Percentiles rank a stretch among this genome's conserved stretches.
Evolutionary conservation across 352 stramenopile species (phyloP).

Genomic region (Saprolegnia parasitica): DNA sequence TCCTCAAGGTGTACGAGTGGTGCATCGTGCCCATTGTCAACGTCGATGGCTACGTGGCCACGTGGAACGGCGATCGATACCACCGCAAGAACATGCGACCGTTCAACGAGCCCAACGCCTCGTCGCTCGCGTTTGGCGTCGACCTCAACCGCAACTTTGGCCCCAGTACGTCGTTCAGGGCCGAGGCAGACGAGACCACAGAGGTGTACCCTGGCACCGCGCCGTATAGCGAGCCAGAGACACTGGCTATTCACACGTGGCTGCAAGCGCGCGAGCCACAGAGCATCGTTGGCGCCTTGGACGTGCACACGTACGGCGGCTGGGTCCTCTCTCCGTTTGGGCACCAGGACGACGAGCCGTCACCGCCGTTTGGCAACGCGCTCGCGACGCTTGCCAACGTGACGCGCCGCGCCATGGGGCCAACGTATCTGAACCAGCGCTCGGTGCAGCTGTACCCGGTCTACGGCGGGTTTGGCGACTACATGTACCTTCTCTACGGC

Average conservation of each 20-base stretch:
- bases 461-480: conserved; percentile 34
- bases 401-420: conserved; percentile 29
- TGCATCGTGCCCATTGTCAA: conserved; percentile 37
- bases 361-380: conserved; percentile 29
- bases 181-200: conserved; percentile 6
- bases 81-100: conserved; percentile 36
- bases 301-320: conserved; percentile 59
- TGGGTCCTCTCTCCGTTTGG: conserved; percentile 66
- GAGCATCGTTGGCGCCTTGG: conserved; percentile 44
- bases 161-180: conserved; percentile 17
- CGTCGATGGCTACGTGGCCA: conserved; percentile 37
- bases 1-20: conserved; percentile 32
- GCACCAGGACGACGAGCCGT: conserved; percentile 35
- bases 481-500: conserved; percentile 31
- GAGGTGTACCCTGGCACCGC: background rate
- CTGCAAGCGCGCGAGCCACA: background rate
- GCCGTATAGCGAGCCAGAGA: conserved; percentile 17
- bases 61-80: conserved; percentile 29
- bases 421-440: background rate
- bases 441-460: conserved; percentile 31
- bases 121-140: conserved; percentile 27
- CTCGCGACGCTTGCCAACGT: conserved; percentile 28
- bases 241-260: background rate
- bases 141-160: conserved; percentile 41
- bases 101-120: conserved; percentile 22